Evolutionary conservation across 2,329 filamentous ascomycete species (phyloP).

Genomic region (Colletotrichum tofieldiae): DNA sequence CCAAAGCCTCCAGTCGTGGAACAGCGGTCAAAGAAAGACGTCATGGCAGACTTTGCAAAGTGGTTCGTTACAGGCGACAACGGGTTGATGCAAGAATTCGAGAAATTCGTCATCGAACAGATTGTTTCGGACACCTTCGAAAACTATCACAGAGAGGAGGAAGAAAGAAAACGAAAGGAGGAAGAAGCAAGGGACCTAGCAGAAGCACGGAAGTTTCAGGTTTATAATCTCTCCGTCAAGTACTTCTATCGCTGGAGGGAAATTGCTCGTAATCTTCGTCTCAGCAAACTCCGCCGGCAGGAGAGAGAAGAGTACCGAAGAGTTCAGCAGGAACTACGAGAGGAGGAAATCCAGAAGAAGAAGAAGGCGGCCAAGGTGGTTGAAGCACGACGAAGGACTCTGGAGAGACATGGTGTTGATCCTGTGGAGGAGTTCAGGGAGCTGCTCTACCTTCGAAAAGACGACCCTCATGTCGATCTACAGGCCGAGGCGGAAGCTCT

Average conservation of each 20-base stretch:
- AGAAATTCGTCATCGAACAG: conserved; percentile 61
- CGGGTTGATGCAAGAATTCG: conserved; percentile 68
- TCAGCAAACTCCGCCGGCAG: conserved; percentile 65
- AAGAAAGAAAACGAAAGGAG: conserved; percentile 60
- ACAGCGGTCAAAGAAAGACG: conserved; percentile 51
- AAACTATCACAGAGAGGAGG: conserved; percentile 58
- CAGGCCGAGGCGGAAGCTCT: conserved; percentile 55
- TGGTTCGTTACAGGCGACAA: conserved; percentile 71
- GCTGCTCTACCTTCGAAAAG: conserved; percentile 52
- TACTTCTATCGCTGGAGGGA: conserved; percentile 72
- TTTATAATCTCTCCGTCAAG: conserved; percentile 66
- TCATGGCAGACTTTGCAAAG: conserved; percentile 64
- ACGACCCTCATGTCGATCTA: conserved; percentile 48
- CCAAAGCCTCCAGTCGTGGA: conserved; percentile 5
- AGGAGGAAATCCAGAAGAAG: conserved; percentile 51
- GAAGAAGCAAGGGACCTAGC: conserved; percentile 64
- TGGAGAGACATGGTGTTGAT: conserved; percentile 45
- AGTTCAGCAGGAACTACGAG: conserved; percentile 56
- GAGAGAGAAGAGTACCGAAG: conserved; percentile 66
- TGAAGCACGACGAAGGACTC: conserved; percentile 30
- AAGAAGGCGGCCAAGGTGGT: conserved; percentile 51
- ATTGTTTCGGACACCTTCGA: conserved; percentile 61
- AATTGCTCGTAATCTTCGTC: conserved; percentile 63
- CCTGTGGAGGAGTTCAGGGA: conserved; percentile 54
- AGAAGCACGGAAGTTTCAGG: conserved; percentile 64